Percentiles rank a stretch among this genome's conserved stretches.
phyloP scores from a whole-genome alignment of 176 grass and related monocot genomes.

The Eremochloa ophiuroides region DNA sequence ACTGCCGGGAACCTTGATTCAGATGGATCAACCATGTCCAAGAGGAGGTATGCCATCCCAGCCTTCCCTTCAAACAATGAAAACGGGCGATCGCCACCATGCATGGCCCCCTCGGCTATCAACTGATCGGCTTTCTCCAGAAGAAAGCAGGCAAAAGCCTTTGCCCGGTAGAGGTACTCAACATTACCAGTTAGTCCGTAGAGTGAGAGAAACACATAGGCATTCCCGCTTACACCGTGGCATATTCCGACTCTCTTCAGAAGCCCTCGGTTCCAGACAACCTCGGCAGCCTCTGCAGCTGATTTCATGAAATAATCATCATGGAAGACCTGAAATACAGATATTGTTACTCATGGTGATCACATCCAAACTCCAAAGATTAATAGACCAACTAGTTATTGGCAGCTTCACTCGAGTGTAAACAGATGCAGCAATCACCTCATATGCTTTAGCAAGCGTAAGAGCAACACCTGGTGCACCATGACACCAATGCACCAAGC shows the following conservation, averaged over 20 bases:
- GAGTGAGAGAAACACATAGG: constrained; percentile 69
- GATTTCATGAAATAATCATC: constrained; percentile 67
- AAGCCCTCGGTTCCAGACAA: constrained; percentile 86
- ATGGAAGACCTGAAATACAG: constrained; percentile 68
- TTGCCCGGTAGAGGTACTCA: constrained; percentile 72
- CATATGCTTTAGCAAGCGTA: constrained; percentile 62
- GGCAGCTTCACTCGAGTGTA: background rate
- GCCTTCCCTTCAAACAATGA: constrained; percentile 91
- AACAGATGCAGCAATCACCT: constrained; percentile 38
- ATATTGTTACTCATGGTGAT: background rate
- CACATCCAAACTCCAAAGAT: background rate
- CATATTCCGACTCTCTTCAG: constrained; percentile 86
- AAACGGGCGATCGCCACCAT: constrained; percentile 76
- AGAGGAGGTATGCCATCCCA: constrained; percentile 78
- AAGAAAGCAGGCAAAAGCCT: constrained; percentile 83
- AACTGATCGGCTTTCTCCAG: constrained; percentile 56
- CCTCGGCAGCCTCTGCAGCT: constrained; percentile 64
- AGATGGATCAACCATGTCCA: constrained; percentile 67
- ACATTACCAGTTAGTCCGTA: constrained; percentile 60
- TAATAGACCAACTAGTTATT: background rate
- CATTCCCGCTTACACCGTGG: constrained; percentile 81
- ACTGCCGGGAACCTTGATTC: constrained; percentile 69
- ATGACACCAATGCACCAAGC: constrained; percentile 89
- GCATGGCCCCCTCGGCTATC: constrained; percentile 66
- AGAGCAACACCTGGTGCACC: constrained; percentile 85